Evolutionary conservation across 1,284 basidiomycete species (phyloP), one percentile per base, ranked within the genome.

Genomic region (Athelia psychrophila): DNA sequence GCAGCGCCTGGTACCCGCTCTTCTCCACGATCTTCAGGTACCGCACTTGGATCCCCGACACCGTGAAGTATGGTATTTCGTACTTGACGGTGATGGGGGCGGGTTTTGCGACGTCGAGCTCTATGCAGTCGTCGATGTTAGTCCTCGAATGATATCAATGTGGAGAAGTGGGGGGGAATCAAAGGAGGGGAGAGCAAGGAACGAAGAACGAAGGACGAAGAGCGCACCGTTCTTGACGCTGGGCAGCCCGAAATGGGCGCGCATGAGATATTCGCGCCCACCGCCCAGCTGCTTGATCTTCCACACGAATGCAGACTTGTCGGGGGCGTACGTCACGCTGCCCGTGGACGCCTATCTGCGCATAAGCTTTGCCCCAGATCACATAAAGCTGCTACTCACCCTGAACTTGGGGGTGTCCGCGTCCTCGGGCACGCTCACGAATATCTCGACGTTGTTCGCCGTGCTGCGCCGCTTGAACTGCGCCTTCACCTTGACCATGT

Each of bases 11-110:
- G 68, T 95, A 97, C 18, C 95, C 96, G 53, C 91, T 95, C 80
- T 99, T 98, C 71, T 99, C 97, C 1, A 98, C 95, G 51, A 99
- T 95, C 74, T 99, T 99, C 58, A 94, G 78, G 67, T 98, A 98
- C 50, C 95, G 82, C 16, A 98, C 96, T 70, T 97, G 94, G 55
- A 98, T 97, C 9, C 97, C 96, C 0, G 94, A 97, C 1, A 95
- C 90, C 1, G 95, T 98, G 67, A 98, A 98, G 75, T 97, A 98
- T 2, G 96, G 95, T 44, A 99, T 98, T 75, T 99, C 96, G 60
- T 95, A 99, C 70, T 93, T 95, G 71, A 98, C 93, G 1, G 90
- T 93, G 61, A 99, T 97, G 0, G 97, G 97, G 20, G 94, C 86
- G 22, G 93, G 87, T 64, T 94, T 93, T 62, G 95, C 93, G 47